Evolutionary conservation across 169 alveolate species (phyloP), one percentile per base, ranked within the genome.

Genomic region (Plasmodium fragile): DNA sequence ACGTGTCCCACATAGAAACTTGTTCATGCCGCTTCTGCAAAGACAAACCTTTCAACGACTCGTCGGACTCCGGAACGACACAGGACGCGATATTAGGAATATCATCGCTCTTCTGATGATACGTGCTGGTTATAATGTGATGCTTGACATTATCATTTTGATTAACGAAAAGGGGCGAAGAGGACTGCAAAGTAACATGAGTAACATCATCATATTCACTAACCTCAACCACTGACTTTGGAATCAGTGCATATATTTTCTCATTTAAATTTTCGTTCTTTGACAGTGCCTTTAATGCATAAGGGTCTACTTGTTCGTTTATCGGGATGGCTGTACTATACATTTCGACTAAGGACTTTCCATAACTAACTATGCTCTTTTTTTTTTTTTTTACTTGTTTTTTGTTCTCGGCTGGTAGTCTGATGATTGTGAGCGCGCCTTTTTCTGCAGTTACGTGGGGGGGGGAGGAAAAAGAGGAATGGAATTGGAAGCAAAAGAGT

Each of bases 341-440:
- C 89, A 87, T 87, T 34, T 87, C 93, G 28, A 78, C 89, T 87
- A 87, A 28, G 70, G 93, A 87, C 34, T 59, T 79, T 6, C 72
- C 82, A 87, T 65, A 6, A 77, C 77, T 71, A 55, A 77, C 53
- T 36, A 25, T 30, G 43, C 49, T 87, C 80, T 87, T 87, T 87
- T 87, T 87, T 77, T 87, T 87, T 87, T 87, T 87, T 59, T 87
- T 87, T 87, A 87, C 93, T 87, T 87, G 87, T 78, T 87, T 87
- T 52, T 87, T 87, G 36, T 78, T 87, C 53, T 87, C 93, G 11
- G 93, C 89, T 77, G 93, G 89, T 3, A 87, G 81, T 77, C 93
- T 41, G 18, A 87, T 87, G 43, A 87, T 77, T 39, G 93, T 87
- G 69, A 87, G 87, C 8, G 93, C 87, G 22, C 71, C 93, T 65